Percentiles rank a stretch among this genome's conserved stretches.
Conservation (phyloP, 139 green algal species). For the Spirogloea muscicola region DNA sequence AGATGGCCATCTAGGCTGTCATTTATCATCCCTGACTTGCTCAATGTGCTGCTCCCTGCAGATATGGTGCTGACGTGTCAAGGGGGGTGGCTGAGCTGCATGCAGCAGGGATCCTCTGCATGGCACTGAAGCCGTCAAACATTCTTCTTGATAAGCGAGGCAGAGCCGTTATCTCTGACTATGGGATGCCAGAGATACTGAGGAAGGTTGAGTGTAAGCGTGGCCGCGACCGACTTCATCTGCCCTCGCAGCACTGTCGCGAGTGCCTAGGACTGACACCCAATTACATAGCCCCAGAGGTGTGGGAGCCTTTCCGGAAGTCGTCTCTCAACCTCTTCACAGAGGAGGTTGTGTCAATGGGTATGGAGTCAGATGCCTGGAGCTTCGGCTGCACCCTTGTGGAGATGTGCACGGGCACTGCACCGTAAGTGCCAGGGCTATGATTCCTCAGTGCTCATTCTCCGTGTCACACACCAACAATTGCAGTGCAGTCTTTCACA, state of each 20-base stretch:
- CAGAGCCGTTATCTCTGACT: constrained; percentile 11
- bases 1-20: too few relatives aligned
- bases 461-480: too few relatives aligned
- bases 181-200: constrained; percentile 13
- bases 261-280: constrained; percentile 12
- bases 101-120: constrained; percentile 17
- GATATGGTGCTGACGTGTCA: constrained; percentile 20
- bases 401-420: constrained; percentile 23
- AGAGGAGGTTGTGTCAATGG: constrained; percentile 5
- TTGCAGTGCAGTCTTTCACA: too few relatives aligned
- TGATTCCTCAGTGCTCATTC: too few relatives aligned
- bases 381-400: constrained; percentile 21
- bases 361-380: constrained; percentile 17
- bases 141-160: constrained; percentile 19
- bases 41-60: not conserved
- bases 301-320: constrained; percentile 5
- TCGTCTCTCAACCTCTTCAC: constrained; percentile 6
- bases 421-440: constrained; percentile 3
- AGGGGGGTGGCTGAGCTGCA: constrained; percentile 12
- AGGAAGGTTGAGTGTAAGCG: too few relatives aligned
- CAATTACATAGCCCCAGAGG: constrained; percentile 25
- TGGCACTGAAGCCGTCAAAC: constrained; percentile 24
- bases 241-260: constrained; percentile 3
- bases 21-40: too few relatives aligned
- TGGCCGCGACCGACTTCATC: too few relatives aligned